A percentile compares a stretch with the other conserved stretches of the same genome.
Conservation (phyloP, 192 early-diverging fungal genomes). For the Podila epicladia region DNA sequence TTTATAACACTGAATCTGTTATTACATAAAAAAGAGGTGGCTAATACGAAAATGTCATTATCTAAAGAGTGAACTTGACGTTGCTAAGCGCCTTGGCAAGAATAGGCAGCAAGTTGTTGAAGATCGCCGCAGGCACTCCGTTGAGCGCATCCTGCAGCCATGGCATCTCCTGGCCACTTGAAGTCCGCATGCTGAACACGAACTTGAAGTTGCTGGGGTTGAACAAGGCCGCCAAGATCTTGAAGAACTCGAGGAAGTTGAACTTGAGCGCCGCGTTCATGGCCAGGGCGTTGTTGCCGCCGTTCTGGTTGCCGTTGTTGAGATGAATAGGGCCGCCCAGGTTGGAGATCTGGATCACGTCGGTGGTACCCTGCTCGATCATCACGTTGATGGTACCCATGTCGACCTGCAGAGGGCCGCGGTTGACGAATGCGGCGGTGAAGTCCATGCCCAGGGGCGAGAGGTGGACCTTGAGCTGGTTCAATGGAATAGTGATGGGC, state of each 20-base stretch:
- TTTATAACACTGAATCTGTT: too few species aligned
- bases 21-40: too few species aligned
- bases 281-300: constrained; percentile 7
- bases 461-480: constrained; percentile 10
- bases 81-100: constrained; percentile 16
- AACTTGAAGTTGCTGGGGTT: constrained; percentile 29
- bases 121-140: constrained; percentile 3
- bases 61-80: constrained; percentile 26
- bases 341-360: constrained; percentile 21
- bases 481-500: constrained; percentile 1
- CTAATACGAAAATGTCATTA: neutral
- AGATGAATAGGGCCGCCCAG: constrained; percentile 22
- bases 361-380: constrained; percentile 12
- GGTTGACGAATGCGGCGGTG: constrained; percentile 10
- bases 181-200: constrained; percentile 19
- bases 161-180: constrained; percentile 17
- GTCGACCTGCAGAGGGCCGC: constrained; percentile 17
- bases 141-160: constrained; percentile 34
- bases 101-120: constrained; percentile 24
- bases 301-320: constrained; percentile 18
- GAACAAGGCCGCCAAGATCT: constrained; percentile 7
- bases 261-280: constrained; percentile 32
- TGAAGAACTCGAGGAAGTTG: constrained; percentile 28
- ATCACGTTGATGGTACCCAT: constrained; percentile 19
- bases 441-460: constrained; percentile 21